These are phyloP conservation scores for Ligustrum vulgare DNA, from an alignment of 257 asterid genomes.

Conservation along the genomic window DNA sequence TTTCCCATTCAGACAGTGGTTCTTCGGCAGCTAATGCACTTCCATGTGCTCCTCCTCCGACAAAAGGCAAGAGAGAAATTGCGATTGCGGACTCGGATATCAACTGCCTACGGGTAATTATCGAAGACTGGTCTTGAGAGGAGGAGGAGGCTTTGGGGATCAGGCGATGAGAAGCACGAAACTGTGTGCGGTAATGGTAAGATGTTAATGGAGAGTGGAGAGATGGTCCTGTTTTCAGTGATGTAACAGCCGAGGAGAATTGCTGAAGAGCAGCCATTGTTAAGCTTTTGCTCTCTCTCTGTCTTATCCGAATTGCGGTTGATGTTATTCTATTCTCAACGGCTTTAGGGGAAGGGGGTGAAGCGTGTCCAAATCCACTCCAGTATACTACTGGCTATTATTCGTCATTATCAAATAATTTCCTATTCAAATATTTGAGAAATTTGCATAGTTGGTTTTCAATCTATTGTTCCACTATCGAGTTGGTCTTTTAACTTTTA, in stretches of 20 bases:
- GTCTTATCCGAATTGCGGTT: background rate
- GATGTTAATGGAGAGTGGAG: slow-evolving; percentile 1
- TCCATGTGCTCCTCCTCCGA: slow-evolving; percentile 5
- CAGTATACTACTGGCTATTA: background rate
- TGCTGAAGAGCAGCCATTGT: slow-evolving; percentile 23
- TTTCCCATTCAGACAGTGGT: slow-evolving; percentile 82
- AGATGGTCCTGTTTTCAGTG: background rate
- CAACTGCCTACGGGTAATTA: slow-evolving; percentile 55
- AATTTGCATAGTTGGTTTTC: too few species aligned
- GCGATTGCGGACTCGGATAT: slow-evolving; percentile 53
- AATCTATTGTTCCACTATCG: background rate
- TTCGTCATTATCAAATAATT: background rate
- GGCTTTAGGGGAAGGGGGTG: background rate
- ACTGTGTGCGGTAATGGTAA: slow-evolving; percentile 18
- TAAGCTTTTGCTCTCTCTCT: background rate
- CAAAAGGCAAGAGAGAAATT: slow-evolving; percentile 38
- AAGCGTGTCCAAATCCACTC: background rate
- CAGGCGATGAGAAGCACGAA: slow-evolving; percentile 29
- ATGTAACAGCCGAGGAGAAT: slow-evolving; percentile 17
- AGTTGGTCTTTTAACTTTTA: too few species aligned
- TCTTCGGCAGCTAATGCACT: slow-evolving; percentile 54
- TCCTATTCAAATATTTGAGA: background rate
- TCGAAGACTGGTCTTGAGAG: slow-evolving; percentile 6
- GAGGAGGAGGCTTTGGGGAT: slow-evolving; percentile 28
- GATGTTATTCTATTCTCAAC: background rate